A percentile compares a stretch with the other conserved stretches of the same genome.
Evolutionary conservation across 495 filamentous ascomycete species (phyloP).

Genomic region (Geopyxis carbonaria): DNA sequence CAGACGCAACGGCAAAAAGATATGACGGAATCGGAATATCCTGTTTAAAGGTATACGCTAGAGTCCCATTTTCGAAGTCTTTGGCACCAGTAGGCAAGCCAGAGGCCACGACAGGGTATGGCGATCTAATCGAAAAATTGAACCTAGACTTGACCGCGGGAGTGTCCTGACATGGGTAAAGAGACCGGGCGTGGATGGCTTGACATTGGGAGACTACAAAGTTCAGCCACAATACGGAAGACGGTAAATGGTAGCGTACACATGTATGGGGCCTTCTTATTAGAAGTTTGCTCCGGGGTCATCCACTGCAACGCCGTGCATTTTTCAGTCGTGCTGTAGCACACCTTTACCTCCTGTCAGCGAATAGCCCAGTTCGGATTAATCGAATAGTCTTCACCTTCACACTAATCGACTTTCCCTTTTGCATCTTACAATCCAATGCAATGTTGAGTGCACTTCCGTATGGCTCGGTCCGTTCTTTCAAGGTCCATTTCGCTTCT

Average conservation of each 20-base stretch:
- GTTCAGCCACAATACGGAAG: background rate
- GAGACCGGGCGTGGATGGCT: constrained; percentile 78
- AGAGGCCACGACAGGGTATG: constrained; percentile 73
- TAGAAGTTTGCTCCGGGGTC: constrained; percentile 74
- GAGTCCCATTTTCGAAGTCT: constrained; percentile 31
- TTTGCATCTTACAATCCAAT: constrained; percentile 43
- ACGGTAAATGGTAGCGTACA: constrained; percentile 32
- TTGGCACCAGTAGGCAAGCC: constrained; percentile 49
- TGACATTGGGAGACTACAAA: constrained; percentile 78
- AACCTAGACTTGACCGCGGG: constrained; percentile 86
- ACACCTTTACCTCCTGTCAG: constrained; percentile 28
- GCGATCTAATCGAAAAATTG: constrained; percentile 70
- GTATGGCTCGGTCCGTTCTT: constrained; percentile 51
- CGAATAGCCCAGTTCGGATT: background rate
- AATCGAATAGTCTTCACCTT: constrained; percentile 26
- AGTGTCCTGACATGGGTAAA: constrained; percentile 95
- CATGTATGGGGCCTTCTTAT: constrained; percentile 88
- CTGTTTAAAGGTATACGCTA: constrained; percentile 69
- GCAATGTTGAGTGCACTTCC: constrained; percentile 63
- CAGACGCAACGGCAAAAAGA: constrained; percentile 79
- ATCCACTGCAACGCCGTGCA: constrained; percentile 93
- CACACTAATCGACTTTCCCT: constrained; percentile 36
- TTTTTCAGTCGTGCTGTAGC: constrained; percentile 53
- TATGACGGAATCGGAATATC: constrained; percentile 86
- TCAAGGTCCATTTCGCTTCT: constrained; percentile 47